These are phyloP conservation scores for Lactarius tabidus DNA, from an alignment of 768 basidiomycete species.

Conservation along the genomic window DNA sequence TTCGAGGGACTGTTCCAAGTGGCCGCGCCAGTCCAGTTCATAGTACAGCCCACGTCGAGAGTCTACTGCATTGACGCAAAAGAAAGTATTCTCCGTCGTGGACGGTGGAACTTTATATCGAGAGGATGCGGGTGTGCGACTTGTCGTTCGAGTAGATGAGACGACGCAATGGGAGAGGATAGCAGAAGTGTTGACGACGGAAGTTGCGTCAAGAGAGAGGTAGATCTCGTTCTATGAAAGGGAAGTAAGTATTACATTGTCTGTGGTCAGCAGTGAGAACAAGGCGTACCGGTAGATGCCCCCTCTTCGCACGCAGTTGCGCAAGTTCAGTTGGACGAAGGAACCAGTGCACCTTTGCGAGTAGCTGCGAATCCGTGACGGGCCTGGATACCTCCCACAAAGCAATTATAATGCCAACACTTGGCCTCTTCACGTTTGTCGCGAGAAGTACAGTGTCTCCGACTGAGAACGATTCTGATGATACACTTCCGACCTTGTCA, in stretches of 20 bases:
- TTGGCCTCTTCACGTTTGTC: conserved; percentile 44
- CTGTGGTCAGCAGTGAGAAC: background rate
- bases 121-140: conserved; percentile 4
- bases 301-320: conserved; percentile 53
- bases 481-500: background rate
- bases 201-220: conserved; percentile 38
- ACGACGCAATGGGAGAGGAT: conserved; percentile 26
- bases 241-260: conserved; percentile 3
- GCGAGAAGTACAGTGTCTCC: conserved; percentile 68
- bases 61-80: conserved; percentile 18
- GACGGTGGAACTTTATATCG: conserved; percentile 17
- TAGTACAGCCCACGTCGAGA: conserved; percentile 21
- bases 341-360: conserved; percentile 73
- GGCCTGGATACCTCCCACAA: conserved; percentile 57
- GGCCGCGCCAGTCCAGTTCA: conserved; percentile 11
- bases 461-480: conserved; percentile 41
- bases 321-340: conserved; percentile 62
- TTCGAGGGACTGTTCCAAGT: conserved; percentile 11
- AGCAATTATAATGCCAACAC: conserved; percentile 64
- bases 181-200: conserved; percentile 17
- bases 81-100: background rate
- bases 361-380: conserved; percentile 40
- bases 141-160: conserved; percentile 23
- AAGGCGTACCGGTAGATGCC: conserved; percentile 51
- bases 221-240: conserved; percentile 72